Evolutionary conservation across 306 rosid genomes (phyloP), one percentile per base, ranked within the genome.

Genomic region (Fragaria nilgerrensis): DNA sequence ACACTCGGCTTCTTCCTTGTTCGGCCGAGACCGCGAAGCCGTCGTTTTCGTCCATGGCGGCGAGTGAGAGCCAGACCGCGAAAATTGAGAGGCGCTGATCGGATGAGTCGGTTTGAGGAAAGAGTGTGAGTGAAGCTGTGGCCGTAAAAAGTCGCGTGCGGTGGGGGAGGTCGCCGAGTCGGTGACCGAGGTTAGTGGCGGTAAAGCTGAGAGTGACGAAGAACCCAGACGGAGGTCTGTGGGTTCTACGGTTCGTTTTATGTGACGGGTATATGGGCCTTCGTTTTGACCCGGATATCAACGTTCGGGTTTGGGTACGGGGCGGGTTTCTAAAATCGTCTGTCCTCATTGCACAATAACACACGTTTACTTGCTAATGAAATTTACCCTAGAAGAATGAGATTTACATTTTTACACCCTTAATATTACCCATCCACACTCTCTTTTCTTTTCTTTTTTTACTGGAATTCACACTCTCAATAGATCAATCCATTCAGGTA

Each of bases 11-110:
- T 80, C 70, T 73, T 20, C 47, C 77, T 55, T 48, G 76, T 50
- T 39, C 79, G 29, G 17, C 75, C 14, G 27, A 34, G 20, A 52
- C 41, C 7, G 50, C 49, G 32, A 61, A 37, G 34, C 76, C 78
- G 23, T 78, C 73, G 79, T 81, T 79, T 22, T 85, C 83, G 66
- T 79, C 92, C 90, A 86, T 85, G 70, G 68, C 52, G 37, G 75
- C 36, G 68, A 43, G 36, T 13, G 19, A 70, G 68, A 70, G 34
- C 19, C 61, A 55, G 8, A 52, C 70, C 36, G 36, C 36, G 36
- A 32, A 81, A 81, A 52, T 14, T 14, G 16, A 53, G 19, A 36
- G 37, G 75, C 36, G 68, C 2, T 1, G 74, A 47, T n/a, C 20
- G 9, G 14, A 32, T 32, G 36, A 32, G 36, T 32, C 36, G 36